Evolutionary conservation across 1,284 basidiomycete genomes (phyloP), one percentile per base, ranked within the genome.

Genomic region (Ceraceosorus guamensis): DNA sequence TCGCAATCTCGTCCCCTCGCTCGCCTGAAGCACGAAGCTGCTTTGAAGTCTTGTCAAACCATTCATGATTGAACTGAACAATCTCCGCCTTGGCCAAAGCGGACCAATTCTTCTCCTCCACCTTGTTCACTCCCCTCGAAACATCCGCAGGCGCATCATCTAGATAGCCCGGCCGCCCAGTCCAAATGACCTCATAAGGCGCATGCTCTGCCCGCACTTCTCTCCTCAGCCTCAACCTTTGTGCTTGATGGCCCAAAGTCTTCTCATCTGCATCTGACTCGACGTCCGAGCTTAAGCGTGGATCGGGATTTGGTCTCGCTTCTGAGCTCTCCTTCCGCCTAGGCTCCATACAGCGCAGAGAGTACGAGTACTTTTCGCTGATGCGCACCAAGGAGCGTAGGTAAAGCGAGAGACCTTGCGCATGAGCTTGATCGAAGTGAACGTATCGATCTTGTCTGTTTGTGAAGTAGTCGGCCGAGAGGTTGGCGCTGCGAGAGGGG

Each of bases 381-480:
- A 83, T 80, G 44, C 83, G 79, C 37, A 95, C 80, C 61, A 96
- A 88, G 24, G 85, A 83, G 61, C 84, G 82, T 62, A 93, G 89
- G 73, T 97, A 98, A 55, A 87, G 81, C 0, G 89, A 83, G 2
- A 69, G 0, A 82, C 79, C 61, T 91, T 84, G 1, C 79, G 77
- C 1, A 76, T 75, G 70, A 99, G 85, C 57, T 85, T 83, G 16
- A 98, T 77, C n/a, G n/a, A n/a, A n/a, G n/a, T n/a, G n/a, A n/a
- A n/a, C n/a, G 76, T 98, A 98, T 30, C 93, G 86, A 77, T 99
- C 93, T 79, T 93, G 89, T 16, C 93, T 84, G 68, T 97, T 84
- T 0, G 89, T 88, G 67, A 98, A 99, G 77, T 99, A 99, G 32
- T 91, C 89, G 53, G 83, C 82, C 68, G 88, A 92, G 48, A 98